Conservation (phyloP, 768 basidiomycete genomes). For the Suillus hirtellus region DNA sequence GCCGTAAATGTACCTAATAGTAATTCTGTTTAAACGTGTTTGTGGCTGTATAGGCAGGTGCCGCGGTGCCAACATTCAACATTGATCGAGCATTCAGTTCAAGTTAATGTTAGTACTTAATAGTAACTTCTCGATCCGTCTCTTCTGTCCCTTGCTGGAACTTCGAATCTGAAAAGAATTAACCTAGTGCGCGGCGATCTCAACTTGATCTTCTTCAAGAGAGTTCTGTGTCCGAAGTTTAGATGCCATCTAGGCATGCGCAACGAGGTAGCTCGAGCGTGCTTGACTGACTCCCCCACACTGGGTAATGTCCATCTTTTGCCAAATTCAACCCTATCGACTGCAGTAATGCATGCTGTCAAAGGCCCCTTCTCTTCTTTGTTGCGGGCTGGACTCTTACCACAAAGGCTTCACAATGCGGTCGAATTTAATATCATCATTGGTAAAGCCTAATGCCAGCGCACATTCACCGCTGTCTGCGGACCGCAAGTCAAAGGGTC, state of each 20-base stretch:
- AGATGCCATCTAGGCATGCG: slow-evolving; percentile 14
- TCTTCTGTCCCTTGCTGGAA: slow-evolving; percentile 13
- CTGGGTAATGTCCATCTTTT: slow-evolving; percentile 20
- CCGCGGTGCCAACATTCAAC: slow-evolving; percentile 5
- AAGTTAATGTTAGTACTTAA: slow-evolving; percentile 8
- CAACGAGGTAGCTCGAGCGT: slow-evolving; percentile 18
- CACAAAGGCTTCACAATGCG: slow-evolving; percentile 27
- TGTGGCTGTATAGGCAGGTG: slow-evolving; percentile 3
- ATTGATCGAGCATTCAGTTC: not conserved
- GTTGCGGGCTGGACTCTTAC: slow-evolving; percentile 23
- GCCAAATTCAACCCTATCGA: slow-evolving; percentile 14
- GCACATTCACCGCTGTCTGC: slow-evolving; percentile 19
- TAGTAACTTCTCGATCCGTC: slow-evolving; percentile 8
- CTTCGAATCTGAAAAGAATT: slow-evolving; percentile 23
- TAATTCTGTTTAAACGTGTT: slow-evolving; percentile 7
- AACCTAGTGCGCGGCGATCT: slow-evolving; percentile 29
- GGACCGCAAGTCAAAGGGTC: slow-evolving; percentile 20
- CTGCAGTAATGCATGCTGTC: slow-evolving; percentile 13
- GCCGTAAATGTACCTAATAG: slow-evolving; percentile 6
- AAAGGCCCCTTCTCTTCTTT: slow-evolving; percentile 26
- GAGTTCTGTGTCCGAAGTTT: slow-evolving; percentile 12
- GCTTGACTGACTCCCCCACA: not conserved
- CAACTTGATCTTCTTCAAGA: slow-evolving; percentile 24
- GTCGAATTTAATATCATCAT: slow-evolving; percentile 24
- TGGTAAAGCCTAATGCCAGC: slow-evolving; percentile 26